Evolutionary conservation across 257 asterid genomes (phyloP), one percentile per base, ranked within the genome.

Genomic region (Euphrasia confusa): DNA sequence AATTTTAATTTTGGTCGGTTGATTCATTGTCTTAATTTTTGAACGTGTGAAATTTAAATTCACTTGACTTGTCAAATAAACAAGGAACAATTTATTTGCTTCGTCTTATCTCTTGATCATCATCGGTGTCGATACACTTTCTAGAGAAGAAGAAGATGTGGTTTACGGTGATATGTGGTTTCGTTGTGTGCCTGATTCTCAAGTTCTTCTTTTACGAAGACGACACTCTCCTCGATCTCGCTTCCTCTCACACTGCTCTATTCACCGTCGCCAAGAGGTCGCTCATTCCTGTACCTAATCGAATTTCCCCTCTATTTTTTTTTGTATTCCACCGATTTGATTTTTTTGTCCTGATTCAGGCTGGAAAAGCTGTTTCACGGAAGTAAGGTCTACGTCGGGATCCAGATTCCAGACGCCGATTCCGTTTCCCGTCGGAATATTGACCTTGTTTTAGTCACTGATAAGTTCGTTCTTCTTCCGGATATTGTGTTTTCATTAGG

Each of bases 341-440:
- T 39, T 39, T 15, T 57, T 17, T 21, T 13, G 55, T 63, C 27
- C 26, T 57, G 37, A 59, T 47, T 4, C 74, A 84, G 97, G 78
- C 80, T 87, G 61, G 86, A 87, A 71, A 85, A 79, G 70, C 79
- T 90, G 35, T 85, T 79, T 64, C 86, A 39, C 37, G 88, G 87
- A 39, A 88, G 95, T 68, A 85, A 78, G 58, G 94, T 76, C 33
- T 83, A 75, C 65, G 82, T 82, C 5, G 98, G 95, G 7, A 86
- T 90, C 69, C 93, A 80, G 69, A 85, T 90, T 71, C 96, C 98
- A 1, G 96, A 90, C 72, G 72, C 77, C n/a, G 96, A 85, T 78
- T 79, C 98, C 15, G 95, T 83, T 71, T 70, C 91, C 70, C 93
- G 85, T 45, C 83, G 71, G 82, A 85, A 79, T 74, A 85, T 90